Evolutionary conservation across 257 asterid genomes (phyloP), one percentile per base, ranked within the genome.

Genomic region (Nicotiana attenuata): DNA sequence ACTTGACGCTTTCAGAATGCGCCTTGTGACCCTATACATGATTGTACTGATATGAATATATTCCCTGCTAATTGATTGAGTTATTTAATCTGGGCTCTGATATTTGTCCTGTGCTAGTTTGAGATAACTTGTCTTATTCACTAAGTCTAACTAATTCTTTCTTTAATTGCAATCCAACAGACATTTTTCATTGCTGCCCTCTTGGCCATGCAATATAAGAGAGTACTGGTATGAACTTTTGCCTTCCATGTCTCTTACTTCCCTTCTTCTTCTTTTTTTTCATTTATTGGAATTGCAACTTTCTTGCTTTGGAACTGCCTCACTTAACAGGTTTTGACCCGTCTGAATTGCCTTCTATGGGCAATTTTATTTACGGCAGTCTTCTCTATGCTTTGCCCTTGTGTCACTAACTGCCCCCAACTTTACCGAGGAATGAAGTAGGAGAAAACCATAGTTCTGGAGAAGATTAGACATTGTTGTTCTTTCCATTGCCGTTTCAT

Each of bases 181-280:
- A 92, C 97, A 26, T 92, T 92, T 82, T 92, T 92, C 93, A 92
- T 92, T 81, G 96, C 97, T 66, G 97, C 96, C 17, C 87, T 90
- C 41, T 82, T 92, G 88, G 97, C 96, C 55, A 92, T 92, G 96
- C 94, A 91, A 78, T 91, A 92, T 52, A 83, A 92, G 76, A 91
- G 89, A 86, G 35, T 91, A 53, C 91, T 92, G 96, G 97, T 91
- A 90, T 24, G 89, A 81, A 60, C 59, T 55, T 33, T 31, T 38
- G 66, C 24, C 11, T 31, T 47, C 83, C 63, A 47, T 45, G 76
- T 61, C 38, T 59, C 69, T 66, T 24, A 9, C 56, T 14, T 80
- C 9, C 20, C 19, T 55, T 61, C 13, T 28, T 31, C 4, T 26
- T 64, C 24, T 61, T 14, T 28, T 24, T 24, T 75, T 75, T 33